These are phyloP conservation scores for Yamadazyma jaroonii DNA, from an alignment of 1,139 yeast genomes.

Conservation along the genomic window DNA sequence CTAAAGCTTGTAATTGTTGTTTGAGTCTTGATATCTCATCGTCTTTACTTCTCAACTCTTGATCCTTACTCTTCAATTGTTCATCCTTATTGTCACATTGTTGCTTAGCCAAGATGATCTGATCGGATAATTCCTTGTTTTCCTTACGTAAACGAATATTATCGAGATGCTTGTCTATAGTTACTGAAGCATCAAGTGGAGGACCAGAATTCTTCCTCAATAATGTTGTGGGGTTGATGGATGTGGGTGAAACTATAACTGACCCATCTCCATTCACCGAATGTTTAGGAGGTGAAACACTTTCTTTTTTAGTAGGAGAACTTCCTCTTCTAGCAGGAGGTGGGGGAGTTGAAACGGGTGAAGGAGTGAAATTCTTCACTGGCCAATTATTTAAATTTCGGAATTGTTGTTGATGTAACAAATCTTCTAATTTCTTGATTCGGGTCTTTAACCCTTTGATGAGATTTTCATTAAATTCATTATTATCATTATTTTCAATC, in stretches of 20 bases:
- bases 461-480: conserved; percentile 34
- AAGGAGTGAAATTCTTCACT: conserved; percentile 18
- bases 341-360: conserved; percentile 4
- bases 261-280: not conserved
- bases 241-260: not conserved
- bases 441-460: conserved; percentile 57
- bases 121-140: conserved; percentile 19
- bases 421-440: conserved; percentile 61
- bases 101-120: not conserved
- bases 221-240: conserved; percentile 13
- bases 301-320: not conserved
- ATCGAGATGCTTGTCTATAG: conserved; percentile 45
- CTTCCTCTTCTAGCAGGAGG: not conserved
- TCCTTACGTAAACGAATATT: conserved; percentile 37
- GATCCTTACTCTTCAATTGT: conserved; percentile 5
- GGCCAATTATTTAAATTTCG: conserved; percentile 62
- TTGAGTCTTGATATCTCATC: conserved; percentile 8
- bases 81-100: conserved; percentile 1
- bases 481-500: conserved; percentile 21
- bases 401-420: conserved; percentile 65
- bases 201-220: conserved; percentile 10
- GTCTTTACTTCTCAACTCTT: conserved; percentile 5
- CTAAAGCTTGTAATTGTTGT: conserved; percentile 8
- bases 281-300: not conserved
- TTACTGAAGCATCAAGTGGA: conserved; percentile 32